phyloP scores from a whole-genome alignment of 1,284 basidiomycete species.

The Trichosporon inkin region DNA sequence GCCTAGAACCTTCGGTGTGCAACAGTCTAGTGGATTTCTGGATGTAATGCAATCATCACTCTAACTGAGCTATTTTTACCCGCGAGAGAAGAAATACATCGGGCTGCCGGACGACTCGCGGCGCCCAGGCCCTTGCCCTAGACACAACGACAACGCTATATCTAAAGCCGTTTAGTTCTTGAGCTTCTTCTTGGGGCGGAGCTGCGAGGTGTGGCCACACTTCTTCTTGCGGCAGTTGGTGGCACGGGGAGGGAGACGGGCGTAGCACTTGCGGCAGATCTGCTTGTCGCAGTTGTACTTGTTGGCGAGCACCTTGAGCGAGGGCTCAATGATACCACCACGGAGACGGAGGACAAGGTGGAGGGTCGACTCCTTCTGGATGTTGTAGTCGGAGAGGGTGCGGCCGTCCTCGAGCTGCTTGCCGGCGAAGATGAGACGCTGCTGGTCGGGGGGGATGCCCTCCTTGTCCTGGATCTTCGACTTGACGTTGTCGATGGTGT shows the following conservation, averaged over 20 bases:
- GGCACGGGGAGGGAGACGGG: conserved; percentile 95
- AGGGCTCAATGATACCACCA: conserved; percentile 98
- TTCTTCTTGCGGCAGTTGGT: conserved; percentile 78
- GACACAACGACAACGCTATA: conserved; percentile 9
- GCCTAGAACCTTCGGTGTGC: not conserved
- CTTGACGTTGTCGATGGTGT: conserved; percentile 63
- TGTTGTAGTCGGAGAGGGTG: conserved; percentile 93
- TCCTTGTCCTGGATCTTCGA: conserved; percentile 59
- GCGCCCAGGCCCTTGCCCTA: conserved; percentile 12
- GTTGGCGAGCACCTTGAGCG: conserved; percentile 89
- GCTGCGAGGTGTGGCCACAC: conserved; percentile 90
- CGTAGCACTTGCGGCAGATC: conserved; percentile 99
- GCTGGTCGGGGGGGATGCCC: conserved; percentile 86
- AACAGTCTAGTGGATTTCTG: not conserved
- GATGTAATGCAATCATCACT: conserved; percentile 6
- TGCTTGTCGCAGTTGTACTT: conserved; percentile 98
- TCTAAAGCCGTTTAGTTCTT: conserved; percentile 60
- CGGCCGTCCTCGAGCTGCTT: conserved; percentile 97
- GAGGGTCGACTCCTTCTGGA: conserved; percentile 98
- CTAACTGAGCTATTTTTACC: conserved; percentile 8
- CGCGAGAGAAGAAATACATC: conserved; percentile 32
- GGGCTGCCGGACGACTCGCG: conserved; percentile 27
- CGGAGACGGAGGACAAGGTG: conserved; percentile 96
- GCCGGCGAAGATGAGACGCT: conserved; percentile 89
- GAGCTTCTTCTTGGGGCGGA: conserved; percentile 85